Conservation (phyloP, 176 grass and related monocot species). For the Calamus simplicifolius region DNA sequence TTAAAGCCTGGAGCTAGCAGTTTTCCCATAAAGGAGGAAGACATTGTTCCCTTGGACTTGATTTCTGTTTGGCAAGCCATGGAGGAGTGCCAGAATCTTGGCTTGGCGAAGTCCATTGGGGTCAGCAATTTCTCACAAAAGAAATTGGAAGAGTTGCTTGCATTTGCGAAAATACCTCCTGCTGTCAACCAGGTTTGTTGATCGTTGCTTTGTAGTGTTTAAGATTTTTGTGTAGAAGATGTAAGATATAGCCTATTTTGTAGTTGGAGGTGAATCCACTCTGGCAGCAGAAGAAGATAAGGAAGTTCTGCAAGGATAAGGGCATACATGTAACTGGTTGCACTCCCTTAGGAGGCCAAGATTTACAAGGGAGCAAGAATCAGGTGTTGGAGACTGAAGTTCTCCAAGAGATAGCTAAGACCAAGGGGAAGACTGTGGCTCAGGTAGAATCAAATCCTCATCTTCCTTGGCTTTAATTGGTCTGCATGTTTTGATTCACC, state of each 20-base stretch:
- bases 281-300: constrained; percentile 59
- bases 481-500: too few species aligned
- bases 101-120: constrained; percentile 55
- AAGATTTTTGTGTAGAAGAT: too few species aligned
- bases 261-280: constrained; percentile 61
- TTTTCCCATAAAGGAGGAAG: constrained; percentile 7
- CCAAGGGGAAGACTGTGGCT: constrained; percentile 48
- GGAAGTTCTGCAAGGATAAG: constrained; percentile 31
- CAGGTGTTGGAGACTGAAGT: constrained; percentile 49
- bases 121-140: constrained; percentile 72
- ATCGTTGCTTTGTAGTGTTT: not conserved
- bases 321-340: constrained; percentile 47
- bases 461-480: too few species aligned
- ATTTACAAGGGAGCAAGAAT: constrained; percentile 30
- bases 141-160: constrained; percentile 42
- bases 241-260: too few species aligned
- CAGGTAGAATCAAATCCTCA: constrained; percentile 27
- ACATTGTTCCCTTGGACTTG: constrained; percentile 43
- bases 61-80: constrained; percentile 62
- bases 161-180: constrained; percentile 43
- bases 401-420: constrained; percentile 26
- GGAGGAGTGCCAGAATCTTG: constrained; percentile 73
- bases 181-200: constrained; percentile 60
- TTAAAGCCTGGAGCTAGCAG: constrained; percentile 14
- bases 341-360: constrained; percentile 43